Evolutionary conservation across 2,329 filamentous ascomycete species (phyloP), one percentile per base, ranked within the genome.

Genomic region (Aspergillus intermedius): DNA sequence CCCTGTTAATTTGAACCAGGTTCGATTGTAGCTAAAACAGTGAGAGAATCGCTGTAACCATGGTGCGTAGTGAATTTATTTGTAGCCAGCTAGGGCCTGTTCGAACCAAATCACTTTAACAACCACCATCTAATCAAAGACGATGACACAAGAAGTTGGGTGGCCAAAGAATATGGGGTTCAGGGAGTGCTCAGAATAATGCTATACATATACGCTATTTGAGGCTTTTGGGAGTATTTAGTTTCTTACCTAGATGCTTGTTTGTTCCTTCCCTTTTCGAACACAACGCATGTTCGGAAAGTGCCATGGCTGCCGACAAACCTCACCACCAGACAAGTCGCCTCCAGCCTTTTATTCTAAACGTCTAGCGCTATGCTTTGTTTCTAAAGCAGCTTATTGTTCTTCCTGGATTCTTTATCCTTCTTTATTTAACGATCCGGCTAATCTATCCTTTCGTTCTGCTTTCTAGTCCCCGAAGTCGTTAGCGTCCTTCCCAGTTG

Each of bases 201-300:
- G 25, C 9, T 28, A 28, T 10, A 28, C 4, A 28, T 9, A 28
- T 9, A 4, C 9, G 9, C 7, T 28, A 15, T 37, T 15, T n/a
- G 34, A 37, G 34, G 13, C 10, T 5, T 5, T 15, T 7, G 5
- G n/a, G 21, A 49, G 34, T 47, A 50, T 47, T 34, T 22, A 49
- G 53, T 50, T 45, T 49, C 44, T 52, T 45, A 42, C 48, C 37
- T 35, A 48, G 39, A 49, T 42, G 15, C 53, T 56, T 45, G 1
- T 23, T 42, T 23, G 1, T 12, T 42, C 17, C 40, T 42, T 22
- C 40, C 17, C 22, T 23, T 22, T 22, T 42, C 2, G 19, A 10
- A 12, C 1, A 42, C 4, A n/a, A 42, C 39, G 21, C 13, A 12
- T 42, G 9, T n/a, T 19, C 6, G 40, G 40, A 42, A 42, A 42